Evolutionary conservation across 1,284 basidiomycete species (phyloP).

Genomic region (Trichosporon faecale): DNA sequence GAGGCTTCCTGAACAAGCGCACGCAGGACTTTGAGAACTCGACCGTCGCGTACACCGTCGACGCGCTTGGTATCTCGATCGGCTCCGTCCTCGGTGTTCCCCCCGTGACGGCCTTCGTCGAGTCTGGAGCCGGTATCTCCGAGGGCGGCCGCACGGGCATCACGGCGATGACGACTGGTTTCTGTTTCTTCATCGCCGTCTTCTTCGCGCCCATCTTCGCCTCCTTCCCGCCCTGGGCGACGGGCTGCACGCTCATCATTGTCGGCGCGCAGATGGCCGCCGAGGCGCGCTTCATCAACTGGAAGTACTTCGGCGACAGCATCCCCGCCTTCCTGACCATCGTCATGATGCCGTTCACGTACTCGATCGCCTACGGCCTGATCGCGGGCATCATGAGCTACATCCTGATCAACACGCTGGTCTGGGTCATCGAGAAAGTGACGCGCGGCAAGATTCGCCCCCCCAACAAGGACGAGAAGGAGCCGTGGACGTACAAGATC

Average conservation of each 20-base stretch:
- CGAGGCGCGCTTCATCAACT: conserved; percentile 82
- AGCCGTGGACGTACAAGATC: conserved; percentile 25
- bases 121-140: conserved; percentile 50
- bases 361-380: conserved; percentile 29
- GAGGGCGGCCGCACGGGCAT: conserved; percentile 88
- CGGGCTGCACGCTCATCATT: conserved; percentile 79
- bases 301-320: conserved; percentile 81
- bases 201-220: conserved; percentile 91
- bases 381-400: conserved; percentile 25
- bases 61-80: conserved; percentile 39
- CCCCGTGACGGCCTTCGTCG: conserved; percentile 80
- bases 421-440: conserved; percentile 21
- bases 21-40: conserved; percentile 85
- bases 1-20: conserved; percentile 77
- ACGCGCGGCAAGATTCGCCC: conserved; percentile 17
- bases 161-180: conserved; percentile 69
- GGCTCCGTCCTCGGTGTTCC: conserved; percentile 69
- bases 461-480: conserved; percentile 25
- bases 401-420: conserved; percentile 24
- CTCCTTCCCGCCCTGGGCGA: conserved; percentile 82
- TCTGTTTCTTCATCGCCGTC: conserved; percentile 78
- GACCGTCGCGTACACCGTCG: conserved; percentile 75
- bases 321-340: conserved; percentile 78
- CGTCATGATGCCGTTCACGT: conserved; percentile 71
- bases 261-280: conserved; percentile 87